Percentiles rank a stretch among this genome's conserved stretches.
phyloP scores from a whole-genome alignment of 73 alveolate genomes.

The Effrenium voratum region DNA sequence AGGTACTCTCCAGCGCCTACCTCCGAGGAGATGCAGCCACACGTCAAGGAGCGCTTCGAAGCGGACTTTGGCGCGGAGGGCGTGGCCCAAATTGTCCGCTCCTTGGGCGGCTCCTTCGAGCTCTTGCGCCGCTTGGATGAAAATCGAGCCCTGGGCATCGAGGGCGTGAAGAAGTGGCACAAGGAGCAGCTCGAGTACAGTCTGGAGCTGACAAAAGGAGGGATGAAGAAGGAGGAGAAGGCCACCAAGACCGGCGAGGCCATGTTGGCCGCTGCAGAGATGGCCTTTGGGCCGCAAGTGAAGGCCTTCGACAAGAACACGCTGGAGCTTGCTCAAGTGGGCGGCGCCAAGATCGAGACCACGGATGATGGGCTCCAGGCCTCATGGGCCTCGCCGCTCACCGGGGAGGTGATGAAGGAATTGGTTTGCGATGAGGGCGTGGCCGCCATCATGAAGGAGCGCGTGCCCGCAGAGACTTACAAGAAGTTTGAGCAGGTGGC shows the following conservation, averaged over 20 bases:
- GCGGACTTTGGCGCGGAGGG: neutral
- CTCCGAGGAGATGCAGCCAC: neutral
- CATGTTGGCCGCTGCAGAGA: constrained; percentile 26
- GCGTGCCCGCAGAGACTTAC: neutral
- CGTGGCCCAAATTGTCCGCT: neutral
- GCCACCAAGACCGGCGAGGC: constrained; percentile 15
- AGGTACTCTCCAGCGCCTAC: neutral
- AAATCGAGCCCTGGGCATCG: neutral
- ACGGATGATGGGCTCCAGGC: neutral
- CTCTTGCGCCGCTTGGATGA: constrained; percentile 8
- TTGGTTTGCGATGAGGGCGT: neutral
- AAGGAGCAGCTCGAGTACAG: neutral
- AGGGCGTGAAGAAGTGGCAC: neutral
- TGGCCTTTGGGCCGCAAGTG: neutral
- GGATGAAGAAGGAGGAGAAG: neutral
- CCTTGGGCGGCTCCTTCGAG: constrained; percentile 1
- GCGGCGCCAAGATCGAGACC: constrained; percentile 18
- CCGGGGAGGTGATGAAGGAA: constrained; percentile 6
- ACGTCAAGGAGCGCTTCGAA: neutral
- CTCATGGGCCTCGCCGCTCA: neutral
- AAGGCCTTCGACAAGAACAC: neutral
- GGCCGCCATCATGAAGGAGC: neutral
- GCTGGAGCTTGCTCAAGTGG: constrained; percentile 10
- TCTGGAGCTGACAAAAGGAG: constrained; percentile 6
- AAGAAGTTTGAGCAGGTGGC: neutral